Percentiles rank a stretch among this genome's conserved stretches.
These are phyloP conservation scores for Potentilla sterilis DNA, from an alignment of 306 rosid genomes.

Conservation along the genomic window DNA sequence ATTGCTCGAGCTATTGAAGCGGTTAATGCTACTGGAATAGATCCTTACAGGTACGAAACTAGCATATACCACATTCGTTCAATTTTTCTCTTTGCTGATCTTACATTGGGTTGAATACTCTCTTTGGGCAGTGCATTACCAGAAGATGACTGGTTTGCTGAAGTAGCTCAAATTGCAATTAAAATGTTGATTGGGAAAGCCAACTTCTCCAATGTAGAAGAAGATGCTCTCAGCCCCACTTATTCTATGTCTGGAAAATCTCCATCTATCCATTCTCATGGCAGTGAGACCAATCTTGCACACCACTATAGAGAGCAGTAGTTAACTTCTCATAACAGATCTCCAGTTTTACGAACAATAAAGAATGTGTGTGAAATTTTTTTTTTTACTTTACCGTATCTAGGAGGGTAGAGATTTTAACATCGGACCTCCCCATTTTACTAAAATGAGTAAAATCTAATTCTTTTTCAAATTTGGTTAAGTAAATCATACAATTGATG, in stretches of 20 bases:
- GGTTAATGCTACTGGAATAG: constrained; percentile 72
- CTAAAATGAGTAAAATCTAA: no score
- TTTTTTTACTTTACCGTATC: no score
- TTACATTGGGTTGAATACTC: constrained; percentile 4
- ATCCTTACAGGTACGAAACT: constrained; percentile 69
- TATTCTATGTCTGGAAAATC: constrained; percentile 44
- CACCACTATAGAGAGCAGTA: constrained; percentile 10
- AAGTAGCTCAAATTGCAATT: constrained; percentile 76
- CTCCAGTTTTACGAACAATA: neutral
- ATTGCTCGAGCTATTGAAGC: constrained; percentile 72
- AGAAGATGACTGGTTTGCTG: constrained; percentile 94
- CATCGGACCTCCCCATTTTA: no score
- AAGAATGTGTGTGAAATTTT: neutral
- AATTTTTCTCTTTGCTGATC: neutral
- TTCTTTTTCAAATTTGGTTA: no score
- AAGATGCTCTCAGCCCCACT: constrained; percentile 62
- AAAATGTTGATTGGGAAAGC: constrained; percentile 75
- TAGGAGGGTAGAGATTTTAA: no score
- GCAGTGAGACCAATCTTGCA: constrained; percentile 30
- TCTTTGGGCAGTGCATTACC: constrained; percentile 61
- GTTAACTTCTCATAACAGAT: neutral
- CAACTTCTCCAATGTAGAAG: constrained; percentile 50
- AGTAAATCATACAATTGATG: no score
- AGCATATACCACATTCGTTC: neutral
- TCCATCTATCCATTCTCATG: constrained; percentile 49